phyloP scores from a whole-genome alignment of 2,329 filamentous ascomycete genomes.

The Mollisiaceae sp. region DNA sequence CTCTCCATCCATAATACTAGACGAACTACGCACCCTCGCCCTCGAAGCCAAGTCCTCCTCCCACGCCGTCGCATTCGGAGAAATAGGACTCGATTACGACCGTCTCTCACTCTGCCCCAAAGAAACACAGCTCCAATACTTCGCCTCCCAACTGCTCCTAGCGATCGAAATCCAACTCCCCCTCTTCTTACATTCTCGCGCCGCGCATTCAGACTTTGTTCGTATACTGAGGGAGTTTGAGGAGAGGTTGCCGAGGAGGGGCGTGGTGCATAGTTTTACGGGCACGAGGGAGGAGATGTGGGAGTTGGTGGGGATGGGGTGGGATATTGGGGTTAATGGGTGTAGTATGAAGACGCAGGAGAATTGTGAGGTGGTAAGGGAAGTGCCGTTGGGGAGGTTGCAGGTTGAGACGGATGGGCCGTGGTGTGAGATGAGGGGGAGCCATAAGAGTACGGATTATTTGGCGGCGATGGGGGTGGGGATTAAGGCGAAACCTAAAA shows the following conservation, averaged over 20 bases:
- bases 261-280: slow-evolving; percentile 94
- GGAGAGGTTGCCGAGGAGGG: slow-evolving; percentile 78
- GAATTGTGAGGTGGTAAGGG: slow-evolving; percentile 83
- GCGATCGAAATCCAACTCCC: slow-evolving; percentile 85
- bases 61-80: slow-evolving; percentile 76
- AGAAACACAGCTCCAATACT: slow-evolving; percentile 82
- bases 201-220: slow-evolving; percentile 86
- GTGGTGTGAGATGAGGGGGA: slow-evolving; percentile 94
- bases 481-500: not conserved
- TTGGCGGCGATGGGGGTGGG: slow-evolving; percentile 35
- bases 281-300: slow-evolving; percentile 85
- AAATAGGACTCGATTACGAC: slow-evolving; percentile 97
- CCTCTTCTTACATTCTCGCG: slow-evolving; percentile 89
- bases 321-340: slow-evolving; percentile 94
- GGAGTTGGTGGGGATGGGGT: slow-evolving; percentile 76
- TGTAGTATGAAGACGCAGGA: slow-evolving; percentile 95
- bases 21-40: not conserved
- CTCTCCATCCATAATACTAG: slow-evolving; percentile 44
- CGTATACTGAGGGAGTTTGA: no score
- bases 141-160: no score
- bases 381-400: slow-evolving; percentile 77
- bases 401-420: slow-evolving; percentile 98
- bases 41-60: slow-evolving; percentile 47
- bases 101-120: slow-evolving; percentile 81
- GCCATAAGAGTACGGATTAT: slow-evolving; percentile 69